A percentile compares a stretch with the other conserved stretches of the same genome.
These are phyloP conservation scores for Ricinus communis DNA, from an alignment of 345 rosid species.

Conservation along the genomic window DNA sequence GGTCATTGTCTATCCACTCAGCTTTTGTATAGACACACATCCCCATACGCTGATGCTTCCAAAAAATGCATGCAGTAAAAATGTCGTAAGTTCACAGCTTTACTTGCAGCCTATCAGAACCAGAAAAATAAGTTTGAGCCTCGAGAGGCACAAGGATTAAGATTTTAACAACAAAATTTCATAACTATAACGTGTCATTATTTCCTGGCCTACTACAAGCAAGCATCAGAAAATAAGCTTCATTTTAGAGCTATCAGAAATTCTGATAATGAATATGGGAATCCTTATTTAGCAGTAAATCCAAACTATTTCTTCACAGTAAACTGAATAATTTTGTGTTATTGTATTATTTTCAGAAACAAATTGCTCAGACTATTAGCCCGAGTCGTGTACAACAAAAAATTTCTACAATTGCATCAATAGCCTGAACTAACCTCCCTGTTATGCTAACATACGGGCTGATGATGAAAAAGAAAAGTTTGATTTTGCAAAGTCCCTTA, in stretches of 20 bases:
- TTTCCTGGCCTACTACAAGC: too few species aligned
- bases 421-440: not conserved
- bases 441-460: not conserved
- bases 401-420: not conserved
- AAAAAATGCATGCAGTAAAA: too few species aligned
- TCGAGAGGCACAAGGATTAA: not conserved
- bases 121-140: too few species aligned
- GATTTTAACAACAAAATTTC: too few species aligned
- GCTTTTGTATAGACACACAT: too few species aligned
- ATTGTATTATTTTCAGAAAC: constrained; percentile 8
- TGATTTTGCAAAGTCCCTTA: constrained; percentile 16
- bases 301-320: not conserved
- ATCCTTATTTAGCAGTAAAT: not conserved
- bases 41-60: too few species aligned
- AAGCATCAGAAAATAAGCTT: not conserved
- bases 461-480: not conserved
- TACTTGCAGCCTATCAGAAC: too few species aligned
- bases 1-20: too few species aligned
- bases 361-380: not conserved
- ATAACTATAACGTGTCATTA: too few species aligned
- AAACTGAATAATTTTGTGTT: constrained; percentile 2
- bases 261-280: not conserved
- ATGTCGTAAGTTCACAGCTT: too few species aligned
- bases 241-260: not conserved
- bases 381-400: not conserved